Conservation (phyloP, 495 filamentous ascomycete species). For the Penicillium odoratum region DNA sequence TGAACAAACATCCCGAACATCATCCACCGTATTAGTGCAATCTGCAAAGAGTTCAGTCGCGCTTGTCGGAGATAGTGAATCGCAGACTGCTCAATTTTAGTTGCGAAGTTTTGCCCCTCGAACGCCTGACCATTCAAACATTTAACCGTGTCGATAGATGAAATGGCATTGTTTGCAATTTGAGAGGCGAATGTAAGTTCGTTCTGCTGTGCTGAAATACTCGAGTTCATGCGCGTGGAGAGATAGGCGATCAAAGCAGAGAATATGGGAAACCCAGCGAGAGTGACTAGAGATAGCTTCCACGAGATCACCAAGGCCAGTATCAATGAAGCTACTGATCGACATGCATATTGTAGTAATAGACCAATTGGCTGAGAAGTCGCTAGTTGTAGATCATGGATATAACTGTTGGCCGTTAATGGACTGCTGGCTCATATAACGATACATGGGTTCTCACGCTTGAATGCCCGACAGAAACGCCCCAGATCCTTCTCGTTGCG, state of each 20-base stretch:
- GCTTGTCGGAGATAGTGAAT: conserved; percentile 67
- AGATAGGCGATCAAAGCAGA: conserved; percentile 57
- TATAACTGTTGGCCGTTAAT: conserved; percentile 54
- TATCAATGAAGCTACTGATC: conserved; percentile 59
- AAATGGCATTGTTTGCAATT: conserved; percentile 64
- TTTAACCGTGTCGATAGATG: conserved; percentile 83
- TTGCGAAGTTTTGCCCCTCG: conserved; percentile 65
- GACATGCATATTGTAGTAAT: conserved; percentile 59
- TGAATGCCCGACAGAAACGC: conserved; percentile 70
- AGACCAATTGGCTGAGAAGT: conserved; percentile 77
- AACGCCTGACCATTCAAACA: conserved; percentile 75
- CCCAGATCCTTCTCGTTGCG: conserved; percentile 65
- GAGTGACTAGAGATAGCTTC: conserved; percentile 80
- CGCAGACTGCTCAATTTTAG: conserved; percentile 58
- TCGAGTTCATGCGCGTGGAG: conserved; percentile 59
- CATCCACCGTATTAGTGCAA: conserved; percentile 70
- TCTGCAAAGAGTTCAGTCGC: conserved; percentile 64
- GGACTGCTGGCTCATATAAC: neutral
- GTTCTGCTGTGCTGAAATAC: conserved; percentile 66
- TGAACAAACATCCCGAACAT: conserved; percentile 81
- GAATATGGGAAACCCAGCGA: conserved; percentile 72
- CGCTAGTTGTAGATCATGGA: conserved; percentile 77
- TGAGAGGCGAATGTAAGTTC: conserved; percentile 74
- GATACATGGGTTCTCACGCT: conserved; percentile 54
- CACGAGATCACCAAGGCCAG: conserved; percentile 79